These are phyloP conservation scores for Colletotrichum chlorophyti DNA, from an alignment of 2,329 filamentous ascomycete genomes.

Conservation along the genomic window DNA sequence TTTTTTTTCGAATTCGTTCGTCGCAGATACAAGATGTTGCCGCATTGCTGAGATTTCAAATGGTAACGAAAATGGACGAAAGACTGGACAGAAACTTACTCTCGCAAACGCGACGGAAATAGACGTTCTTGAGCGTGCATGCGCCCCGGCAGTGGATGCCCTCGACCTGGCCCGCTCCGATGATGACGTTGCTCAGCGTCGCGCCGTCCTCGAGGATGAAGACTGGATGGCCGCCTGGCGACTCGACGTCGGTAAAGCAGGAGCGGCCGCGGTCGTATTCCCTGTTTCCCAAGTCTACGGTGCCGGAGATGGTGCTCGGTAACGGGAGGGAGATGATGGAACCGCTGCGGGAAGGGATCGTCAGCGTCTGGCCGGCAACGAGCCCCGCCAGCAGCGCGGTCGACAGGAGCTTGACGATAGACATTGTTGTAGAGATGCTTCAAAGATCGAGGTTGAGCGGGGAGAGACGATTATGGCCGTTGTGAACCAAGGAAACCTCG, in stretches of 20 bases:
- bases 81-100: constrained; percentile 27
- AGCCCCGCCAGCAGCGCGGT: not conserved
- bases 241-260: constrained; percentile 29
- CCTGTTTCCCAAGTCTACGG: constrained; percentile 23
- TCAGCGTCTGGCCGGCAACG: constrained; percentile 26
- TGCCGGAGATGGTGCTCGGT: constrained; percentile 25
- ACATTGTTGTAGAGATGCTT: too few relatives aligned
- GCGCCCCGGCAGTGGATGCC: constrained; percentile 56
- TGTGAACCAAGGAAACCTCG: too few relatives aligned
- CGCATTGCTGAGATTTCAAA: too few relatives aligned
- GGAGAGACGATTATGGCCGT: too few relatives aligned
- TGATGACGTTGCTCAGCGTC: constrained; percentile 58
- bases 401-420: not conserved
- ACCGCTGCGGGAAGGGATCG: constrained; percentile 28
- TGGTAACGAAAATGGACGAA: not conserved
- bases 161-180: constrained; percentile 55
- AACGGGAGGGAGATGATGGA: constrained; percentile 26
- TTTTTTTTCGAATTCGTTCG: too few relatives aligned
- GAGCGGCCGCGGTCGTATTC: constrained; percentile 28
- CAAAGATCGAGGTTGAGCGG: too few relatives aligned
- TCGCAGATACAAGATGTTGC: too few relatives aligned
- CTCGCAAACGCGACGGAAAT: constrained; percentile 46
- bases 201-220: constrained; percentile 58
- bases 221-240: constrained; percentile 44
- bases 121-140: constrained; percentile 46